Percentiles rank a stretch among this genome's conserved stretches.
phyloP scores from a whole-genome alignment of 306 rosid species.

The Cucumis hystrix region DNA sequence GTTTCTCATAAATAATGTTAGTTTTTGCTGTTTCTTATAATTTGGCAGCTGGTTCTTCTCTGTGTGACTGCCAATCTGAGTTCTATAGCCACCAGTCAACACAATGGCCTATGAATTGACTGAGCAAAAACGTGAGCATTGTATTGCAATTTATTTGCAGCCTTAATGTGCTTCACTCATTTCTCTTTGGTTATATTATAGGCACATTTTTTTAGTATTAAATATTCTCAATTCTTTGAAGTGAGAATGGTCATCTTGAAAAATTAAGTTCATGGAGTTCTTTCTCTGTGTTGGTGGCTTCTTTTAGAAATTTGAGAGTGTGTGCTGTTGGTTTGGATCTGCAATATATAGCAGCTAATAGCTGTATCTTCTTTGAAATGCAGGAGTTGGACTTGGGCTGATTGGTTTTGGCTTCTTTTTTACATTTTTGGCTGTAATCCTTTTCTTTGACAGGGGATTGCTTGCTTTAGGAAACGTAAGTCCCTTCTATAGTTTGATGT shows the following conservation, averaged over 20 bases:
- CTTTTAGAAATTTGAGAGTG: background rate
- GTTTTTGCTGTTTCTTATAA: background rate
- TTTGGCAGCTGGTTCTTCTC: background rate
- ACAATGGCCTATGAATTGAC: constrained; percentile 55
- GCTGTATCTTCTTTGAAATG: constrained; percentile 1
- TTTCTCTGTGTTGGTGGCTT: background rate
- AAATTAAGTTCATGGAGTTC: background rate
- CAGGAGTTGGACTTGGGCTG: constrained; percentile 87
- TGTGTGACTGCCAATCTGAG: background rate
- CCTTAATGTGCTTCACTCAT: background rate
- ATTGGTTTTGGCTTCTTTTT: constrained; percentile 74
- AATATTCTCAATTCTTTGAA: background rate
- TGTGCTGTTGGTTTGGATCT: background rate
- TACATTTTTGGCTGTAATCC: constrained; percentile 65
- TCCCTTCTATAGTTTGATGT: constrained; percentile 8
- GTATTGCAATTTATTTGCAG: background rate
- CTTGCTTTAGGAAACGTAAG: constrained; percentile 87
- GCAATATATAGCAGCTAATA: background rate
- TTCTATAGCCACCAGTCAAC: background rate
- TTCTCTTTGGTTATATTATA: background rate
- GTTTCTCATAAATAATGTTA: background rate
- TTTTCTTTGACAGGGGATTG: constrained; percentile 82
- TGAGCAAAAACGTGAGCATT: constrained; percentile 66
- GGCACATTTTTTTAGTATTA: background rate
- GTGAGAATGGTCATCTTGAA: background rate